phyloP scores from a whole-genome alignment of 31 red algal species.

The Odonthalia washingtoniensis region DNA sequence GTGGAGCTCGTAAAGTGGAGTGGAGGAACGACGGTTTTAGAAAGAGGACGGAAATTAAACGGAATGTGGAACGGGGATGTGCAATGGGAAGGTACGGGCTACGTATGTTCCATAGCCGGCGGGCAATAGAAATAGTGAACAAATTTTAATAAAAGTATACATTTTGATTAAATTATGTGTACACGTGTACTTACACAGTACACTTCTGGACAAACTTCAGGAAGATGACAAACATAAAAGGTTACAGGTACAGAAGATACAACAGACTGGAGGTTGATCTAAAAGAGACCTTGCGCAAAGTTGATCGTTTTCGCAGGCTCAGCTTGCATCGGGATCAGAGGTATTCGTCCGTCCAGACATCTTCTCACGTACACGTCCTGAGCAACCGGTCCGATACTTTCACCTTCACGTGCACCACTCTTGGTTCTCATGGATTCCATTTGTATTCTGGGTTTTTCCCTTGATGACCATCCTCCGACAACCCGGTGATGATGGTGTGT shows the following conservation, averaged over 20 bases:
- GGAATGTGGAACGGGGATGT: neutral
- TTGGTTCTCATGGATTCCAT: neutral
- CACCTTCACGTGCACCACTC: neutral
- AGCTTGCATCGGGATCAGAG: constrained; percentile 32
- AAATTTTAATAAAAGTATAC: no score
- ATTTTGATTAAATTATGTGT: no score
- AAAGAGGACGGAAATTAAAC: no score
- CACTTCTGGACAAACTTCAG: no score
- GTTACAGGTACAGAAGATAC: no score
- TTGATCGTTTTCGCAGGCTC: constrained; percentile 34
- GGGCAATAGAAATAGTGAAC: no score
- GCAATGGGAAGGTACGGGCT: neutral
- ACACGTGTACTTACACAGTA: no score
- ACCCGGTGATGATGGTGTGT: neutral
- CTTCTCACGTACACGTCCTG: constrained; percentile 30
- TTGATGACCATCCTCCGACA: neutral
- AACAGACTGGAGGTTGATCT: no score
- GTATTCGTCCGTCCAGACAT: constrained; percentile 42
- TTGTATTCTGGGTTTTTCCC: neutral
- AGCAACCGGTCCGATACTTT: constrained; percentile 40
- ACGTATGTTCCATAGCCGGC: neutral
- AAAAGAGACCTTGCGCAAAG: constrained; percentile 57
- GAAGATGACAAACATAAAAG: no score
- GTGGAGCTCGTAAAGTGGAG: no score
- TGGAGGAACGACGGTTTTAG: no score